Evolutionary conservation across 768 basidiomycete species (phyloP), one percentile per base, ranked within the genome.

Genomic region (Pholiota molesta): DNA sequence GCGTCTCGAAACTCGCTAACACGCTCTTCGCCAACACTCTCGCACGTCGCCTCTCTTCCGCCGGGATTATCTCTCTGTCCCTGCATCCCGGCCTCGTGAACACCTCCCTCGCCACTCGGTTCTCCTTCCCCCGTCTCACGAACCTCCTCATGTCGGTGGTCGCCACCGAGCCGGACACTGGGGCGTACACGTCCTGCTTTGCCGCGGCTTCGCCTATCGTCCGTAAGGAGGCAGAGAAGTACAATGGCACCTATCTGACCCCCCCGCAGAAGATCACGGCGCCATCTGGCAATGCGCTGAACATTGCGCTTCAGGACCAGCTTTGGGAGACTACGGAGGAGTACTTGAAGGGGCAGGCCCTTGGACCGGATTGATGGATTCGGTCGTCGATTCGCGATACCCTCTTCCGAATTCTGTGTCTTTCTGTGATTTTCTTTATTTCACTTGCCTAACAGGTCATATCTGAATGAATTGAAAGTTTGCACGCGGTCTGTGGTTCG

Each of bases 131-230:
- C 14, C 59, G 59, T n/a, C 57, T 74, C 23, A 62, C 65, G 1
- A 47, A 45, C 14, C 54, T 72, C 28, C 9, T 76, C n/a, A 62
- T 72, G 51, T 59, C 66, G 9, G 35, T 71, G 16, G 62, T 77
- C 59, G 74, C 76, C 61, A 59, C 64, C 19, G 61, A 66, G 3
- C 70, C 76, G 1, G 66, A 72, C 62, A 63, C 70, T 13, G 81
- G 79, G 10, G 74, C 78, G 5, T 76, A 75, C 59, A 74, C 72
- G 0, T 71, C 75, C 1, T 73, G 73, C 19, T 78, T 80, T 62
- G 78, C 81, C n/a, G 79, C 80, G 2, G 78, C 75, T 17, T 73
- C 77, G 6, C 72, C 75, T 7, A 35, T 51, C 7, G 72, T 82
- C 17, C 66, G 65, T 26, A 68, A 71, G 9, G 67, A 78, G 35